phyloP scores from a whole-genome alignment of 1,139 yeast species.

The Pichia sp. region DNA sequence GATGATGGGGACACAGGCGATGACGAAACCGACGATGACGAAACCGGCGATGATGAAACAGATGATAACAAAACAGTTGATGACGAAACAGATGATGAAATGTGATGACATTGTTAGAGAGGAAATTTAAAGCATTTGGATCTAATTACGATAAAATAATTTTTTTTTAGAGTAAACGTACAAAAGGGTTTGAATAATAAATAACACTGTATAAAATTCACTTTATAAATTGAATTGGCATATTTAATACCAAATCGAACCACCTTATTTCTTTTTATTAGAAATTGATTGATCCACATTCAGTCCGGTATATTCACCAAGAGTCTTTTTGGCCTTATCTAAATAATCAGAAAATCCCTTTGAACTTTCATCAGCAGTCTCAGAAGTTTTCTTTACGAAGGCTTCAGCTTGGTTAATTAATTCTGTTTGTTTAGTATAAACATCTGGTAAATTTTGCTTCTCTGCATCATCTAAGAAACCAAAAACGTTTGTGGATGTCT shows the following conservation, averaged over 20 bases:
- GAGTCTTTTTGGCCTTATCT: slow-evolving; percentile 39
- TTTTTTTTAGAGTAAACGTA: too few species aligned
- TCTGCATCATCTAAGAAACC: slow-evolving; percentile 63
- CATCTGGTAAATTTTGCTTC: slow-evolving; percentile 52
- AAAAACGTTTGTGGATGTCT: slow-evolving; percentile 63
- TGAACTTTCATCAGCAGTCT: slow-evolving; percentile 36
- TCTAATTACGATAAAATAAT: too few species aligned
- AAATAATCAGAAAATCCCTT: slow-evolving; percentile 34
- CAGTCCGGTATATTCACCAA: slow-evolving; percentile 63
- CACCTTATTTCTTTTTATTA: slow-evolving; percentile 37
- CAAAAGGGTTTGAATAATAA: neutral
- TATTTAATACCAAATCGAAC: neutral
- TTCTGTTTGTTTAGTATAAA: slow-evolving; percentile 59
- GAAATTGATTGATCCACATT: slow-evolving; percentile 58
- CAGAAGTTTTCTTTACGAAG: slow-evolving; percentile 40
- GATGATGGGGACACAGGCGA: slow-evolving; percentile 15
- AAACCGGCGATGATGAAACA: slow-evolving; percentile 4
- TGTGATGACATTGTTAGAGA: neutral
- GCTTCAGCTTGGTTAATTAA: slow-evolving; percentile 43
- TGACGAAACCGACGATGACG: slow-evolving; percentile 12
- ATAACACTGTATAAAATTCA: neutral
- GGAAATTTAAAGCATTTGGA: neutral
- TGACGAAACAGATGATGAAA: slow-evolving; percentile 6
- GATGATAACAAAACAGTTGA: slow-evolving; percentile 14
- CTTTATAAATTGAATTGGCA: neutral